Base-by-base conservation (phyloP, 2,329 filamentous ascomycete species). In the Aspergillus sp. region DNA sequence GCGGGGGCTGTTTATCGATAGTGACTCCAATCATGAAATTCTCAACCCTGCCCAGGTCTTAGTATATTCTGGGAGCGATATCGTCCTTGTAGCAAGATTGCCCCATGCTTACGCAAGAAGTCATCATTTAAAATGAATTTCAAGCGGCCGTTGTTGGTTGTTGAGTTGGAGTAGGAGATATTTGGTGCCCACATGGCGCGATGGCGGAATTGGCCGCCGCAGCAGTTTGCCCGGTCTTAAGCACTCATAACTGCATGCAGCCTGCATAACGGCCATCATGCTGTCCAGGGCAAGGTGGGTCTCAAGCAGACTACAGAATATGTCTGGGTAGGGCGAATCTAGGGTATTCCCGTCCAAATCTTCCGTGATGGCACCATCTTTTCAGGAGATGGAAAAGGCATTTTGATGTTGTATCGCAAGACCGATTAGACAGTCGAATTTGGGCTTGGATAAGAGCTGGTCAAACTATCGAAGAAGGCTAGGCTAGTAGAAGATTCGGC, bases 91-190 rank as follows among this genome's bases (percentile, higher is more conserved):
- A 19, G 43, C 17, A 46, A 53, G 14, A 52, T 45, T 39, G 41
- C 6, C 33, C 33, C 19, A 27, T 37, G 41, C 19, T 53, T 41
- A 53, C 51, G 51, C 51, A 53, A 53, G 43, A 53, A 39, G 21
- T 46, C 51, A 53, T 24, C 43, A 53, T 46, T 8, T 8, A 21
- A 7, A 33, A 37, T 6, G 3, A 6, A n/a, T 45, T 45, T 39
- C 21, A 23, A 31, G 49, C 39, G 24, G 8, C 15, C 21, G 35
- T 24, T 35, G 24, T 35, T 40, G 44, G 45, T 48, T 48, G 27
- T 6, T n/a, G 4, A 14, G 23, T 52, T 43, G 48, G 48, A 27
- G 48, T 41, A 40, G 48, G 11, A 19, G 17, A 19, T 14, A 47
- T 8, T 46, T 7, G 24, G 31, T 31, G 23, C 24, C 45, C 15